phyloP scores from a whole-genome alignment of 2,329 filamentous ascomycete species.

The Cladosporium halotolerans region DNA sequence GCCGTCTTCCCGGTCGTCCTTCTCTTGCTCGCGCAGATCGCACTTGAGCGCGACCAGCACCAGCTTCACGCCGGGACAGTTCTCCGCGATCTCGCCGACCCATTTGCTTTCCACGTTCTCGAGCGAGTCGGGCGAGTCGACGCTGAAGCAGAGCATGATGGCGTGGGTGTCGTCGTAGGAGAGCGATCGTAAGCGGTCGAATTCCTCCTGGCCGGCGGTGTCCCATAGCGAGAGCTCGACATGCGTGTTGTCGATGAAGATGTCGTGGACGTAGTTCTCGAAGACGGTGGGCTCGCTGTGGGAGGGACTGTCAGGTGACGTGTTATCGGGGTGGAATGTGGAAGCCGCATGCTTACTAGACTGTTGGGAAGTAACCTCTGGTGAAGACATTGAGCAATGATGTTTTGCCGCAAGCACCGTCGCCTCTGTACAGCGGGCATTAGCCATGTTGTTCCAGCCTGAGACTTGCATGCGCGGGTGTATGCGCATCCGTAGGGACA shows the following conservation, averaged over 20 bases:
- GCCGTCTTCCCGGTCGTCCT: constrained; percentile 59
- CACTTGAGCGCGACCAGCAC: constrained; percentile 96
- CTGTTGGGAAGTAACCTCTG: constrained; percentile 94
- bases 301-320: not conserved
- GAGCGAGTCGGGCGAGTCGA: constrained; percentile 91
- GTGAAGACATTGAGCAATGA: constrained; percentile 97
- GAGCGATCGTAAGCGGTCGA: constrained; percentile 88
- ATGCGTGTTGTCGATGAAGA: constrained; percentile 95
- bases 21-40: constrained; percentile 74
- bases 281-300: constrained; percentile 85
- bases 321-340: not conserved
- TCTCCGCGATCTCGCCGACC: constrained; percentile 96
- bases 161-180: constrained; percentile 98
- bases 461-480: not conserved
- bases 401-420: constrained; percentile 95
- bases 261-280: constrained; percentile 98
- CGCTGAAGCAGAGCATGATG: constrained; percentile 97
- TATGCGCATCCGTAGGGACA: constrained; percentile 27
- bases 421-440: constrained; percentile 56
- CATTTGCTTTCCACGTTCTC: constrained; percentile 99
- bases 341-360: constrained; percentile 59
- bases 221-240: constrained; percentile 98
- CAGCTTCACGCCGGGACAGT: constrained; percentile 90
- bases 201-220: constrained; percentile 97
- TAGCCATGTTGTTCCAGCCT: constrained; percentile 10